Base-by-base conservation (phyloP, 1,284 basidiomycete species). In the Rhodotorula sp. region DNA sequence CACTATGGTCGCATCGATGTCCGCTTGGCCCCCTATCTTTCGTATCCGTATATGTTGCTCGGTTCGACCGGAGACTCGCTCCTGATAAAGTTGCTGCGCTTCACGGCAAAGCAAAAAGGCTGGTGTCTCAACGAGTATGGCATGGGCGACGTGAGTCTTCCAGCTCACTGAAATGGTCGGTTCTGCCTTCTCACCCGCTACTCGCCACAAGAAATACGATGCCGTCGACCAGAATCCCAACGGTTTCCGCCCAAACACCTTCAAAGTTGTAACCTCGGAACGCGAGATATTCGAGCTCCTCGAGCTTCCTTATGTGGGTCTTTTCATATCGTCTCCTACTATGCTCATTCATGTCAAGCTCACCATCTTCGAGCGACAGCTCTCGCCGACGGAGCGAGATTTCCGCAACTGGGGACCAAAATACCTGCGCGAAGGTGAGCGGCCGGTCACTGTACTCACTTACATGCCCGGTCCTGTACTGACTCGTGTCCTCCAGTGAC, bases 71-170 rank as follows among this genome's bases (percentile, higher is more conserved):
- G 73, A 5, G 73, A 75, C 56, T 49, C 66, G 2, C 54, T 75
- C 0, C 53, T 72, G 26, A 72, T 75, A 64, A 71, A 74, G 60
- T 60, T 76, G 7, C 60, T 77, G 33, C 54, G 69, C 5, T 59
- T 62, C 30, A 66, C 61, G n/a, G 76, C 69, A 8, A 77, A 72
- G 66, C 33, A 55, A 56, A 70, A 64, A 59, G 71, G 71, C 18
- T 58, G 67, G 30, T 72, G 74, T 51, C 33, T 78, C 37, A 77
- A 75, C 37, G 77, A 78, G 56, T 74, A 76, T 53, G 77, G 77
- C 14, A 71, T 78, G 69, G 77, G 76, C 12, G 60, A 73, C 4
- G 66, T 64, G 62, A 62, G 67, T 29, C 22, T 54, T 12, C 5
- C 3, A n/a, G n/a, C n/a, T n/a, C n/a, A n/a, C n/a, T n/a, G n/a